Conservation (phyloP, 2,329 filamentous ascomycete genomes). For the Cercospora citrullina region DNA sequence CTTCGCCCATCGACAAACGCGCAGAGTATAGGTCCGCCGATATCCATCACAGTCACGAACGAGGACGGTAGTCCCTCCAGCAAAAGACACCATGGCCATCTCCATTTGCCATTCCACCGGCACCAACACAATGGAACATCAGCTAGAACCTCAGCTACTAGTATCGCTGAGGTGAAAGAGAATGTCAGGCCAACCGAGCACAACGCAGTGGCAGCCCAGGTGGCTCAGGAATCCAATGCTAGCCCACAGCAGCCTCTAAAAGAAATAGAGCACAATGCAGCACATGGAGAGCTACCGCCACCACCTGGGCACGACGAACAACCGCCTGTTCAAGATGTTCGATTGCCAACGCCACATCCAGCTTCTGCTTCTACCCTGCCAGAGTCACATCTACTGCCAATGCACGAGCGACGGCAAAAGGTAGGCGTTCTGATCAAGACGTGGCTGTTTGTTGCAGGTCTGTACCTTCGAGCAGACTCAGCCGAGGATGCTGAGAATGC, state of each 20-base stretch:
- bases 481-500: slow-evolving; percentile 78
- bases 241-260: slow-evolving; percentile 39
- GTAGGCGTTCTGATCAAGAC: slow-evolving; percentile 68
- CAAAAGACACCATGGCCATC: slow-evolving; percentile 40
- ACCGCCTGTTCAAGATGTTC: slow-evolving; percentile 46
- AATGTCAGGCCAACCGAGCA: slow-evolving; percentile 22
- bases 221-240: slow-evolving; percentile 4
- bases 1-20: slow-evolving; percentile 24
- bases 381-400: slow-evolving; percentile 52
- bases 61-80: slow-evolving; percentile 51
- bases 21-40: slow-evolving; percentile 47
- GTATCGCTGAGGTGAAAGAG: slow-evolving; percentile 14
- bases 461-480: slow-evolving; percentile 81
- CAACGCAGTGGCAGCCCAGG: slow-evolving; percentile 8
- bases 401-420: slow-evolving; percentile 57
- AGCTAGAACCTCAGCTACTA: slow-evolving; percentile 19
- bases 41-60: slow-evolving; percentile 74
- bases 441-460: slow-evolving; percentile 85
- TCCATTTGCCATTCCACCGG: slow-evolving; percentile 38
- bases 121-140: slow-evolving; percentile 16
- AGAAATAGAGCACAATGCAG: slow-evolving; percentile 44
- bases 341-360: slow-evolving; percentile 45
- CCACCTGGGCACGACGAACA: slow-evolving; percentile 45
- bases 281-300: slow-evolving; percentile 38
- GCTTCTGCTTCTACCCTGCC: slow-evolving; percentile 38